Evolutionary conservation across 495 filamentous ascomycete species (phyloP).

Genomic region (Darksidea phi): DNA sequence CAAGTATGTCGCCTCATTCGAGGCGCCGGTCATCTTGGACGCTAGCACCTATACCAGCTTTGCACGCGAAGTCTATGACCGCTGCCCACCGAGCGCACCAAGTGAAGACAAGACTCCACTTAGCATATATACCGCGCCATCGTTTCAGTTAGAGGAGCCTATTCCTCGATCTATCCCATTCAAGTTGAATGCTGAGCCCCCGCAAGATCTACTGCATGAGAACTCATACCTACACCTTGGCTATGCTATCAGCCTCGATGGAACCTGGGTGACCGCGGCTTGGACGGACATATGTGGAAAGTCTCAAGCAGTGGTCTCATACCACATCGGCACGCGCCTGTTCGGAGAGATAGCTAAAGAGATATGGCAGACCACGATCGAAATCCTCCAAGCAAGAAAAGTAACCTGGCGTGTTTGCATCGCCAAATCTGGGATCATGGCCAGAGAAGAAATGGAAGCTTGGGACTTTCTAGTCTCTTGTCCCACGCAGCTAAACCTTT

Average conservation of each 20-base stretch:
- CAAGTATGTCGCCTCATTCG: slow-evolving; percentile 63
- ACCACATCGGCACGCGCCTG: slow-evolving; percentile 58
- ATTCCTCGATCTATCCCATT: slow-evolving; percentile 76
- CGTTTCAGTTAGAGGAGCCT: slow-evolving; percentile 71
- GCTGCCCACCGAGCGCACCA: slow-evolving; percentile 60
- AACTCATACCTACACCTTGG: slow-evolving; percentile 83
- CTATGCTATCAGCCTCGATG: slow-evolving; percentile 76
- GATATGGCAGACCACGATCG: slow-evolving; percentile 81
- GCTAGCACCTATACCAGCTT: slow-evolving; percentile 66
- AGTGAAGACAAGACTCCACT: slow-evolving; percentile 40
- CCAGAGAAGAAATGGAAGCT: slow-evolving; percentile 70
- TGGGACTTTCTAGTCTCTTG: slow-evolving; percentile 50
- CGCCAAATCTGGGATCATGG: slow-evolving; percentile 69
- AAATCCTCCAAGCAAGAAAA: slow-evolving; percentile 67
- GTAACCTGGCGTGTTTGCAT: slow-evolving; percentile 80
- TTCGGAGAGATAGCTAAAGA: slow-evolving; percentile 69
- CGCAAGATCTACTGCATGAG: slow-evolving; percentile 74
- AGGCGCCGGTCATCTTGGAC: slow-evolving; percentile 64
- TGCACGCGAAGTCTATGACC: slow-evolving; percentile 82
- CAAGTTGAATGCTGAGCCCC: slow-evolving; percentile 64
- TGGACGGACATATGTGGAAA: slow-evolving; percentile 86
- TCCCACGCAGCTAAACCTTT: slow-evolving; percentile 40
- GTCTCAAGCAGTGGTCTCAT: slow-evolving; percentile 74
- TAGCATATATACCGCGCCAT: slow-evolving; percentile 57
- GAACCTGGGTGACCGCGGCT: slow-evolving; percentile 83